Evolutionary conservation across 2,329 filamentous ascomycete genomes (phyloP), one percentile per base, ranked within the genome.

Genomic region (Aspergillus pseudoviridinutans): DNA sequence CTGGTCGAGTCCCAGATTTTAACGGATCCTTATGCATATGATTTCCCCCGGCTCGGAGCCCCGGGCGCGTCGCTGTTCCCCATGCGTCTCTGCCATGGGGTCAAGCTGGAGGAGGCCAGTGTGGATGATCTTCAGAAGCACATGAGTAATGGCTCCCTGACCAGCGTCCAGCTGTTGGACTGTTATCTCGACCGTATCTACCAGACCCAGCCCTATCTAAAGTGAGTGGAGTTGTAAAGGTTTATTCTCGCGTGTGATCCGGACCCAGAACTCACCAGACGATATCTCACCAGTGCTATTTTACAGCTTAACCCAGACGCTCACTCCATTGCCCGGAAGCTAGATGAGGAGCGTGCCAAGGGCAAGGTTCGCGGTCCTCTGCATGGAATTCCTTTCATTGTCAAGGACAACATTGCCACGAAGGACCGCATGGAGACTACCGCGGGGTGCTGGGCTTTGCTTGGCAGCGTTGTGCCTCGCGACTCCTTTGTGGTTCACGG

Each of bases 381-480:
- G 1, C 89, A 92, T 68, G 89, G 89, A 3, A 89, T 92, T 47
- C 89, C 89, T 0, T 89, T 89, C 69, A 78, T 88, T 2, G 83
- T 91, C 61, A 92, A 92, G 72, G 88, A 92, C 58, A 73, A 72
- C 68, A 87, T 90, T 55, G 86, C 80, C 25, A 85, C 82, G 7
- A 85, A 84, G 61, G 88, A 91, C 69, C 81, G 81, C 53, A 83
- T 92, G 80, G 82, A 91, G 68, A 92, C 88, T 0, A 91, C 89
- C 0, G 88, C 88, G 0, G 89, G 89, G 0, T 85, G 81, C 66
- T 87, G 79, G 81, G 85, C 85, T 20, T 78, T 92, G 0, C 71
- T 88, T 1, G 88, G 88, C 1, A 85, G 79, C 50, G 75, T 86
- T 0, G 84, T 89, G 0, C 87, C 87, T 2, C 80, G 84, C n/a